Evolutionary conservation across 2,329 filamentous ascomycete genomes (phyloP), one percentile per base, ranked within the genome.

Genomic region (Dactylonectria estremocensis): DNA sequence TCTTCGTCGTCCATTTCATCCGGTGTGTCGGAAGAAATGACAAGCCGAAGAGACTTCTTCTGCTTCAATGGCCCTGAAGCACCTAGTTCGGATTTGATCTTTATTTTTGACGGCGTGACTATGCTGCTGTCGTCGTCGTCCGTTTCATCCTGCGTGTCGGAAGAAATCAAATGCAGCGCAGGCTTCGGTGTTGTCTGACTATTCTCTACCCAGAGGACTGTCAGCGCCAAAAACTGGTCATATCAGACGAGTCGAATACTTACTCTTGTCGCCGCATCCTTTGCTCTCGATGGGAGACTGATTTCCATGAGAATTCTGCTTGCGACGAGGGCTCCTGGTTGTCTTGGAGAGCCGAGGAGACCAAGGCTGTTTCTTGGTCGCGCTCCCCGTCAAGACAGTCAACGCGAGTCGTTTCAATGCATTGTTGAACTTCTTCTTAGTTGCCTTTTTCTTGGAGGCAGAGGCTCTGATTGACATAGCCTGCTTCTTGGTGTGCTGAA

Each of bases 211-310:
- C 14, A 2, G 7, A 28, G 18, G 2, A 10, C 16, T 33, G 61
- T 76, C 33, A 76, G 70, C 43, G 53, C 22, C 3, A 33, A 22
- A 22, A n/a, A 14, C n/a, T 43, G 40, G 3, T 22, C 35, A 18
- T 28, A 13, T 22, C 13, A 14, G n/a, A 6, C 11, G 6, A 14
- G 10, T 22, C 20, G n/a, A 18, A 8, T 13, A 60, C 67, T 52
- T 56, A 73, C 73, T 74, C 37, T 68, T 68, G 33, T 69, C 45
- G 24, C 68, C 61, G 70, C 72, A 73, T 59, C 53, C 28, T 37
- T 5, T 48, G 14, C 31, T n/a, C 22, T 11, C 22, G 11, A 10
- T 18, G n/a, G 14, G 48, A 31, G 37, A 20, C 18, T 8, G 55
- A 33, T 13, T 28, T 28, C 13, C 31, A 6, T 22, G 3, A n/a